Conservation (phyloP, 164 flowering plant genomes). For the Brasenia schreberi region DNA sequence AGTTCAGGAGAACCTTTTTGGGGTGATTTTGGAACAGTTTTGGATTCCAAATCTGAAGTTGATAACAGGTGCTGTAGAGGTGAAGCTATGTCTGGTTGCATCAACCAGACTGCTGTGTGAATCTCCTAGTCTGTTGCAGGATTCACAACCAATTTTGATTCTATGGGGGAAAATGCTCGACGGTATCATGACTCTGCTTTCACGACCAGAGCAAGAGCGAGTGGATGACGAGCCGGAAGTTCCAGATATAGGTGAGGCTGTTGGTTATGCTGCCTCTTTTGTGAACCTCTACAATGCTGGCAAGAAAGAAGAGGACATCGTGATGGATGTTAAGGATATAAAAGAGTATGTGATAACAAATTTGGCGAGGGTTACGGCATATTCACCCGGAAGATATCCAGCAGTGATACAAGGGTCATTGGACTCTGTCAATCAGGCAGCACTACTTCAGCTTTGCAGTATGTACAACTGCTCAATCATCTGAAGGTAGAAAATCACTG, state of each 20-base stretch:
- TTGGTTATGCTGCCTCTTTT: constrained; percentile 65
- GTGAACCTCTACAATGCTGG: constrained; percentile 80
- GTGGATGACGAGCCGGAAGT: constrained; percentile 74
- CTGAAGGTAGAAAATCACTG: constrained; percentile 23
- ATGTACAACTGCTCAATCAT: constrained; percentile 32
- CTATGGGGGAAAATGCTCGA: constrained; percentile 84
- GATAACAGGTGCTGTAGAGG: constrained; percentile 61
- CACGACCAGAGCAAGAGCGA: constrained; percentile 77
- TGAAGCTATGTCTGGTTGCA: constrained; percentile 75
- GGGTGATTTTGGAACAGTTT: constrained; percentile 48
- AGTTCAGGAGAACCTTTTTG: constrained; percentile 51
- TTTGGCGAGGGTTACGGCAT: constrained; percentile 48
- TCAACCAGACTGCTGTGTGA: constrained; percentile 79
- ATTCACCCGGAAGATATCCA: constrained; percentile 60
- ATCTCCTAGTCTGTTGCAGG: constrained; percentile 46
- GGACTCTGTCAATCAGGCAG: constrained; percentile 57
- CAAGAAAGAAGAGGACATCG: constrained; percentile 82
- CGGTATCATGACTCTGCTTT: constrained; percentile 70
- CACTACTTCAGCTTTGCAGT: constrained; percentile 61
- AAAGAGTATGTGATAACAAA: constrained; percentile 61
- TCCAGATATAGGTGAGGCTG: constrained; percentile 73
- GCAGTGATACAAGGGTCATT: constrained; percentile 44
- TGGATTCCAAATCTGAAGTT: constrained; percentile 86
- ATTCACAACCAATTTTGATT: constrained; percentile 22
- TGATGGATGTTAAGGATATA: constrained; percentile 63